These are phyloP conservation scores for Paraphoma chrysanthemicola DNA, from an alignment of 2,329 filamentous ascomycete species.

Conservation along the genomic window DNA sequence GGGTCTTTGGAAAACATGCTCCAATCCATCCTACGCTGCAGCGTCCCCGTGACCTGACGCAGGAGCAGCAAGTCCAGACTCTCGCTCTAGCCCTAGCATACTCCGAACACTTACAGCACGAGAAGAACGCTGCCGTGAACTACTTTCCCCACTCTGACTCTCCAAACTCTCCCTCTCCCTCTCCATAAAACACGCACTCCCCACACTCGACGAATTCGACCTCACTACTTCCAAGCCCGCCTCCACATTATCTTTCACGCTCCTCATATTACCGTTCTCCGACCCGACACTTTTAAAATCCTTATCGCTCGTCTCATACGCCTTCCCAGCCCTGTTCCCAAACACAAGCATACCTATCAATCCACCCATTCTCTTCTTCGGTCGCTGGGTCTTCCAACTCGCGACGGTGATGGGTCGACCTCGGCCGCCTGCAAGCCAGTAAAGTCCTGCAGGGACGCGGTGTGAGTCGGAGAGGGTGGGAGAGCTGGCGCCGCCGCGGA, in stretches of 20 bases:
- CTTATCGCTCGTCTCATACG: conserved; percentile 6
- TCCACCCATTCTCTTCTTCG: conserved; percentile 31
- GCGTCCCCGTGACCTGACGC: too few relatives aligned
- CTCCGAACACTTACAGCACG: too few relatives aligned
- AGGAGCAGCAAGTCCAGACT: too few relatives aligned
- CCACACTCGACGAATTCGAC: neutral
- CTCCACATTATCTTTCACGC: too few relatives aligned
- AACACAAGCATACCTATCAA: conserved; percentile 31
- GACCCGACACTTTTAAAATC: neutral
- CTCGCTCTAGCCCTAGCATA: too few relatives aligned
- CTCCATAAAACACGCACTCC: too few relatives aligned
- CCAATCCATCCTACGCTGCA: too few relatives aligned
- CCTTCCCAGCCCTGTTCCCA: conserved; percentile 20
- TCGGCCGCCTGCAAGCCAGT: conserved; percentile 34
- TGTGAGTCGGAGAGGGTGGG: conserved; percentile 7
- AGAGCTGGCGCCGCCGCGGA: conserved; percentile 26
- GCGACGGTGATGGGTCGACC: conserved; percentile 14
- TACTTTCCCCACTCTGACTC: too few relatives aligned
- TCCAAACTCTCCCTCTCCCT: too few relatives aligned
- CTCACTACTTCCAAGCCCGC: neutral
- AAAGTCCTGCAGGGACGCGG: conserved; percentile 22
- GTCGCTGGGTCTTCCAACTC: conserved; percentile 30
- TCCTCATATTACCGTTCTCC: neutral
- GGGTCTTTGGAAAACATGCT: too few relatives aligned
- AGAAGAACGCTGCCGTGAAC: too few relatives aligned